phyloP scores from a whole-genome alignment of 495 filamentous ascomycete species.

The Xylaria grammica region DNA sequence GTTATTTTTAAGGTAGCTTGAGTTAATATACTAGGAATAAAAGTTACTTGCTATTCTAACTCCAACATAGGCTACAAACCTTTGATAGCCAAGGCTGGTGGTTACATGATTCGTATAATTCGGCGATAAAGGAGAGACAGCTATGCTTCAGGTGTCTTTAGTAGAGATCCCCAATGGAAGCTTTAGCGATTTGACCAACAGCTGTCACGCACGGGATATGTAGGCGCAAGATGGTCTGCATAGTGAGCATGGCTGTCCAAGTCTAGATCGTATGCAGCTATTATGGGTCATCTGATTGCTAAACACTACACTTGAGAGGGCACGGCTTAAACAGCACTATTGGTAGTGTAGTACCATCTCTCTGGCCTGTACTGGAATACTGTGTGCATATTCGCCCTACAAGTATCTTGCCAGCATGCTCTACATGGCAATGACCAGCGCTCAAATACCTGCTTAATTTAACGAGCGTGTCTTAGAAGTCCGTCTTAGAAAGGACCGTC shows the following conservation, averaged over 20 bases:
- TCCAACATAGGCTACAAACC: background rate
- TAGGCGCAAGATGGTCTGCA: slow-evolving; percentile 11
- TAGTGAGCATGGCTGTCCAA: background rate
- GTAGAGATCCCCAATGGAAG: no score
- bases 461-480: no score
- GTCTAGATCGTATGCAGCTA: slow-evolving; percentile 14
- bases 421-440: background rate
- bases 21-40: background rate
- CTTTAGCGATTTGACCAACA: background rate
- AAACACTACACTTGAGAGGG: no score
- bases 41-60: background rate
- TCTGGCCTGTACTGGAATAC: background rate
- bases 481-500: background rate
- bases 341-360: slow-evolving; percentile 5
- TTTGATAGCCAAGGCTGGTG: background rate
- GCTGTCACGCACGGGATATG: background rate
- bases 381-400: no score
- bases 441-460: no score
- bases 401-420: no score
- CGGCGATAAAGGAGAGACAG: background rate
- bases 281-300: no score
- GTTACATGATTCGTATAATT: background rate
- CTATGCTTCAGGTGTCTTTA: background rate
- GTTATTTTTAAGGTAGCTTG: slow-evolving; percentile 1
- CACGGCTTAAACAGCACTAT: slow-evolving; percentile 12